phyloP scores from a whole-genome alignment of 2,329 filamentous ascomycete genomes.

The Nothopassalora personata region DNA sequence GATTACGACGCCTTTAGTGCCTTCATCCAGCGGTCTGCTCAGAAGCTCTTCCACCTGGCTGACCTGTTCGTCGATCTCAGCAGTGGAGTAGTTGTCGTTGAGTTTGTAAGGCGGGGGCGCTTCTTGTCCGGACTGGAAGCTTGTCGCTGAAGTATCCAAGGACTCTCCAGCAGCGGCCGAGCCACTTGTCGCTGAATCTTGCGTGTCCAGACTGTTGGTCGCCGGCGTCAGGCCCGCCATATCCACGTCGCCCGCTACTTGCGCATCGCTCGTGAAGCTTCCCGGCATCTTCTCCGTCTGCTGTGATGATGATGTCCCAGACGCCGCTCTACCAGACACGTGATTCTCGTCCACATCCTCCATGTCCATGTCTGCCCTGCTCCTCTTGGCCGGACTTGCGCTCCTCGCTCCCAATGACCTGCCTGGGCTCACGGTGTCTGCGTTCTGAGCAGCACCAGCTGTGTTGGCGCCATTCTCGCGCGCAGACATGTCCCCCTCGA shows the following conservation, averaged over 20 bases:
- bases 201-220: slow-evolving; percentile 5
- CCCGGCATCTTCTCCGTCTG: slow-evolving; percentile 9
- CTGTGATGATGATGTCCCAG: neutral
- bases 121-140: slow-evolving; percentile 16
- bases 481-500: slow-evolving; percentile 40
- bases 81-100: slow-evolving; percentile 21
- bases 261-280: slow-evolving; percentile 12
- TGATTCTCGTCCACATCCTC: slow-evolving; percentile 28
- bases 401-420: slow-evolving; percentile 33
- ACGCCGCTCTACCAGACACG: neutral
- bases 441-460: slow-evolving; percentile 6
- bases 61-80: slow-evolving; percentile 61
- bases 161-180: slow-evolving; percentile 1
- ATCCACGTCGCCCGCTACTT: slow-evolving; percentile 15
- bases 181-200: slow-evolving; percentile 10
- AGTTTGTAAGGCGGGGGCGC: slow-evolving; percentile 5
- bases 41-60: slow-evolving; percentile 61
- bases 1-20: slow-evolving; percentile 71
- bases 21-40: slow-evolving; percentile 54
- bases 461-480: slow-evolving; percentile 23
- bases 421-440: slow-evolving; percentile 16
- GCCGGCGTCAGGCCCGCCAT: slow-evolving; percentile 20
- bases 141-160: slow-evolving; percentile 20
- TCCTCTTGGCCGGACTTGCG: slow-evolving; percentile 52
- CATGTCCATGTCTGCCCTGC: slow-evolving; percentile 47